A percentile compares a stretch with the other conserved stretches of the same genome.
phyloP scores from a whole-genome alignment of 1,284 basidiomycete genomes.

The Blastosporella zonata region DNA sequence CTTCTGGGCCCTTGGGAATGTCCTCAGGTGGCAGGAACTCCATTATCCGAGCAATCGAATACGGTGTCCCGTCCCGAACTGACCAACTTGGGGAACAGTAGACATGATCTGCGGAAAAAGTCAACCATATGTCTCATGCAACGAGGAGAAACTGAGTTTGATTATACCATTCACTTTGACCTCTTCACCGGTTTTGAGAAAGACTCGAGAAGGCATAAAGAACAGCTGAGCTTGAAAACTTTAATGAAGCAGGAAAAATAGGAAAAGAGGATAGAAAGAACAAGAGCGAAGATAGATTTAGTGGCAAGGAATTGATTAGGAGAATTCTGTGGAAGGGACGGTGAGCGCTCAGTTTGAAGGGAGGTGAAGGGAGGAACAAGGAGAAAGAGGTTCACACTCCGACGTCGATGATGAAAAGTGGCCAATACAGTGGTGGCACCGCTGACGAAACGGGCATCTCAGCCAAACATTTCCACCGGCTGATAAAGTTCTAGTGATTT shows the following conservation, averaged over 20 bases:
- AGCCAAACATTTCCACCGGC: conserved; percentile 12
- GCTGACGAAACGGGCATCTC: conserved; percentile 15
- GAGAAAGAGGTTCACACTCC: conserved; percentile 40
- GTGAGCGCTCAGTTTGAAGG: conserved; percentile 22
- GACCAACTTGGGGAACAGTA: conserved; percentile 93
- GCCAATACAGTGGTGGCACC: conserved; percentile 15
- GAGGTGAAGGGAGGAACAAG: conserved; percentile 38
- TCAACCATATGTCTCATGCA: conserved; percentile 19
- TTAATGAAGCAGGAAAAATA: conserved; percentile 29
- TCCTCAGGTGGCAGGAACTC: conserved; percentile 86
- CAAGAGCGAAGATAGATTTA: conserved; percentile 16
- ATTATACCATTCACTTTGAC: conserved; percentile 78
- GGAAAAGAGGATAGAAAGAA: conserved; percentile 20
- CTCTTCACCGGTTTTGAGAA: conserved; percentile 74
- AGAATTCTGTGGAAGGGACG: conserved; percentile 17
- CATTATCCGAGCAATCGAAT: conserved; percentile 94
- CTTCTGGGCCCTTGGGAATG: conserved; percentile 50
- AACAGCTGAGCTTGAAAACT: conserved; percentile 29
- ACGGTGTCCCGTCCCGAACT: conserved; percentile 87
- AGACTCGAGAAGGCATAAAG: conserved; percentile 43
- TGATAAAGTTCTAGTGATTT: conserved; percentile 15
- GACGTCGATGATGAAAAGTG: conserved; percentile 23
- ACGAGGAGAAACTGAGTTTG: conserved; percentile 23
- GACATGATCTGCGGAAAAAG: conserved; percentile 77
- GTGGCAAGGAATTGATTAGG: conserved; percentile 21